phyloP scores from a whole-genome alignment of 2,329 filamentous ascomycete genomes.

The Epichloe elymi region DNA sequence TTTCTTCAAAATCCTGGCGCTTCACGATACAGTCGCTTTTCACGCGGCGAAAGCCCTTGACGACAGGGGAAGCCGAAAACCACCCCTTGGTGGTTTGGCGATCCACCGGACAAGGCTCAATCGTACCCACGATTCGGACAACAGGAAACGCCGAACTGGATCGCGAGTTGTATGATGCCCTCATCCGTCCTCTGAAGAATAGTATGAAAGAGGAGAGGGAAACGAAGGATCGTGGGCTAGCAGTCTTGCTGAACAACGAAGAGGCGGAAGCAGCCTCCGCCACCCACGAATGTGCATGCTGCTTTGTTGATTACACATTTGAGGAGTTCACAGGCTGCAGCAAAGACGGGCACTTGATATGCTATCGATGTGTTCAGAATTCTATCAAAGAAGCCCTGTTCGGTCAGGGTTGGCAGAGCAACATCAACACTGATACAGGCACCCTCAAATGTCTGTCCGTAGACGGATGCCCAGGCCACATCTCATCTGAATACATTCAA shows the following conservation, averaged over 20 bases:
- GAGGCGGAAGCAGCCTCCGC: slow-evolving; percentile 45
- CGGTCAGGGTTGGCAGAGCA: slow-evolving; percentile 81
- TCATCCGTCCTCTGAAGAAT: slow-evolving; percentile 40
- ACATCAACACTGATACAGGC: slow-evolving; percentile 57
- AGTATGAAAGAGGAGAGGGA: slow-evolving; percentile 32
- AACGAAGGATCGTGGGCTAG: slow-evolving; percentile 38
- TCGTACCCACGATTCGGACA: slow-evolving; percentile 47
- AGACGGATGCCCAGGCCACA: slow-evolving; percentile 60
- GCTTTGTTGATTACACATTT: slow-evolving; percentile 57
- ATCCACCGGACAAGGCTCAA: slow-evolving; percentile 39
- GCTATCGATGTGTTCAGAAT: slow-evolving; percentile 69
- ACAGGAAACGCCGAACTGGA: slow-evolving; percentile 55
- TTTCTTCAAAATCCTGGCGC: slow-evolving; percentile 66
- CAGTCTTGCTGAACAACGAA: slow-evolving; percentile 39
- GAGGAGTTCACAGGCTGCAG: slow-evolving; percentile 65
- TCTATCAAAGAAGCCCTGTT: slow-evolving; percentile 80
- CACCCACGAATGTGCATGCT: slow-evolving; percentile 63
- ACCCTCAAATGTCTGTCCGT: slow-evolving; percentile 78
- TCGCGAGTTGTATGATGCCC: slow-evolving; percentile 43
- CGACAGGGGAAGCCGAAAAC: slow-evolving; percentile 40
- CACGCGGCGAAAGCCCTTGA: slow-evolving; percentile 45
- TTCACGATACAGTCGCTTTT: slow-evolving; percentile 62
- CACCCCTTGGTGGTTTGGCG: slow-evolving; percentile 53
- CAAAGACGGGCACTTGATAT: slow-evolving; percentile 56
- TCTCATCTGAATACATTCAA: slow-evolving; percentile 56